Evolutionary conservation across 257 asterid species (phyloP).

Genomic region (Solanum chiquidenum): DNA sequence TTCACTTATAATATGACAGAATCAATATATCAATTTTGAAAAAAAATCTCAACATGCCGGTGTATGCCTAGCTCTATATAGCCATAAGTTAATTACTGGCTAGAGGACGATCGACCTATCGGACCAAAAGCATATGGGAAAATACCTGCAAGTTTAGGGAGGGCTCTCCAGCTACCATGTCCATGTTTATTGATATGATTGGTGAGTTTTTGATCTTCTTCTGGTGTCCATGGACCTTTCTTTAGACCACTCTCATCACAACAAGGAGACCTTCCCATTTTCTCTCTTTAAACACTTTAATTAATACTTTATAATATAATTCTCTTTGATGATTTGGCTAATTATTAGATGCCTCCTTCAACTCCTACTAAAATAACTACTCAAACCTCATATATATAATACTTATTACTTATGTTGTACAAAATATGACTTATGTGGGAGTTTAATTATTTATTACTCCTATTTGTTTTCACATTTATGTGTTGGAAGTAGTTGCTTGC

Average conservation of each 20-base stretch:
- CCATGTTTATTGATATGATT: slow-evolving; percentile 41
- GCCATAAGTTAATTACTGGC: background rate
- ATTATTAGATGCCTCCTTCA: background rate
- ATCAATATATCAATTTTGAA: background rate
- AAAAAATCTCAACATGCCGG: background rate
- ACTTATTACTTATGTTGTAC: background rate
- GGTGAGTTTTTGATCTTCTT: slow-evolving; percentile 14
- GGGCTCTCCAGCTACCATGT: slow-evolving; percentile 76
- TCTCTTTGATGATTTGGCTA: background rate
- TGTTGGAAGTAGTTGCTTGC: background rate
- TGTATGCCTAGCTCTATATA: background rate
- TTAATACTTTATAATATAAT: background rate
- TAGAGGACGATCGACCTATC: background rate
- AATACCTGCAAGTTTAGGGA: slow-evolving; percentile 48
- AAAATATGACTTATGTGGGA: background rate
- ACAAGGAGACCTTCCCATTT: slow-evolving; percentile 27
- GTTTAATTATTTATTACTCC: background rate
- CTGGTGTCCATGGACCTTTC: background rate
- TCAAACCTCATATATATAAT: background rate
- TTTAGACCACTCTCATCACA: background rate
- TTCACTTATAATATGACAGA: background rate
- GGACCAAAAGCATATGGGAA: background rate
- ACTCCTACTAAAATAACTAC: background rate
- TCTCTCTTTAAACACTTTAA: background rate
- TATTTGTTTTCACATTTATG: background rate